Evolutionary conservation across 495 filamentous ascomycete species (phyloP).

Genomic region (Arthonia radiata): DNA sequence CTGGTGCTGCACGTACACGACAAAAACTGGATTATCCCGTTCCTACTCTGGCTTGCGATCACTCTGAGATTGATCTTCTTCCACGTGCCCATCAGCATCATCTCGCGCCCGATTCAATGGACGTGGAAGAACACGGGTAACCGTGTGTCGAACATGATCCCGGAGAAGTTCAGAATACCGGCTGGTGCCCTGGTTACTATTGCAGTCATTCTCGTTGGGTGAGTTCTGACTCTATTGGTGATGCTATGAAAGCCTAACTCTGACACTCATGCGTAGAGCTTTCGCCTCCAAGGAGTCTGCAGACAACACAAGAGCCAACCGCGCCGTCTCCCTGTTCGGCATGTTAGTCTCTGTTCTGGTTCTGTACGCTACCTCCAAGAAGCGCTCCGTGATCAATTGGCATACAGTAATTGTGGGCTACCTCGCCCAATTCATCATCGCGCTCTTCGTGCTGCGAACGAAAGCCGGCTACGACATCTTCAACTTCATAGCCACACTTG

Average conservation of each 20-base stretch:
- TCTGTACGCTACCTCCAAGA: conserved; percentile 44
- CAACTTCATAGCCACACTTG: conserved; percentile 51
- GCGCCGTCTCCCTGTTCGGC: conserved; percentile 60
- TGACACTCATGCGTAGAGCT: too few relatives aligned
- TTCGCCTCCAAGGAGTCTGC: conserved; percentile 42
- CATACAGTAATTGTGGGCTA: conserved; percentile 78
- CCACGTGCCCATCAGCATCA: conserved; percentile 39
- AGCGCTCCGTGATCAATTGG: conserved; percentile 49
- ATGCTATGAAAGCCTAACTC: too few relatives aligned
- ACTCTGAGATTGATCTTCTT: conserved; percentile 47
- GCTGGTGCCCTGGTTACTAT: conserved; percentile 32
- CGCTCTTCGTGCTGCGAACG: conserved; percentile 64
- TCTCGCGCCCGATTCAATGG: conserved; percentile 36
- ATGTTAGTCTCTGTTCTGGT: conserved; percentile 41
- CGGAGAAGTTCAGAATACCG: conserved; percentile 34
- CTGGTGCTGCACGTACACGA: conserved; percentile 48
- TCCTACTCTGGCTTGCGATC: conserved; percentile 56
- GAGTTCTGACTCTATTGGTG: too few relatives aligned
- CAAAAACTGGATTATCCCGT: conserved; percentile 62
- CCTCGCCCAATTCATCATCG: conserved; percentile 67
- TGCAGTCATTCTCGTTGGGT: conserved; percentile 47
- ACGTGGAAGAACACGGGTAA: conserved; percentile 40
- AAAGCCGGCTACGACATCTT: conserved; percentile 63
- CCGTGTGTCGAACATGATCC: conserved; percentile 26
- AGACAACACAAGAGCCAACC: conserved; percentile 56